A percentile compares a stretch with the other conserved stretches of the same genome.
Conservation (phyloP, 2,329 filamentous ascomycete genomes). For the Apiospora arundinis region DNA sequence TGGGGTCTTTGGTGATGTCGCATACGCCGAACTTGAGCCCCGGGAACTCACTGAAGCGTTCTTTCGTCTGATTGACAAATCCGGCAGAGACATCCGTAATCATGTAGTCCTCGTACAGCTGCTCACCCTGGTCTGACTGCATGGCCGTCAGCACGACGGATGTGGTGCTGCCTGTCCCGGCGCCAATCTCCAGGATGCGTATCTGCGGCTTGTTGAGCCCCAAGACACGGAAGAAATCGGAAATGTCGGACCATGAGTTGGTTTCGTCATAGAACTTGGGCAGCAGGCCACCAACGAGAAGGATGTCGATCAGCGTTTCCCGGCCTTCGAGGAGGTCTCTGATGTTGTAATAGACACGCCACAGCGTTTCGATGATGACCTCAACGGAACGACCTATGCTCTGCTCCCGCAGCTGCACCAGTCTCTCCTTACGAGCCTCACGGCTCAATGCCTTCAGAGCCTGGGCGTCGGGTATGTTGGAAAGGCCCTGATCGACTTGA, state of each 20-base stretch:
- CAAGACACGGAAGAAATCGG: conserved; percentile 30
- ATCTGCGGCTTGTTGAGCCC: conserved; percentile 27
- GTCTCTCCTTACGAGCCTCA: conserved; percentile 5
- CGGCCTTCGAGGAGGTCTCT: conserved; percentile 9
- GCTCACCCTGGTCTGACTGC: neutral
- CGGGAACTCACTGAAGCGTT: conserved; percentile 31
- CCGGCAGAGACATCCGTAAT: neutral
- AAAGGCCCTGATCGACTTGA: conserved; percentile 19
- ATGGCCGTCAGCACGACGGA: neutral
- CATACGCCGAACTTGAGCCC: conserved; percentile 38
- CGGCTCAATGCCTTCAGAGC: conserved; percentile 16
- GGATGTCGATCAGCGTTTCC: neutral
- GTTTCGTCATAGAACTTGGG: conserved; percentile 37
- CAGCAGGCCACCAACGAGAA: conserved; percentile 34
- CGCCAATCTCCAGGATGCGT: conserved; percentile 36
- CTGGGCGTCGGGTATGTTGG: neutral
- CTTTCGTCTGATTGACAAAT: neutral
- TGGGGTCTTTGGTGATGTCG: conserved; percentile 38
- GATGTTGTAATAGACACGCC: conserved; percentile 9
- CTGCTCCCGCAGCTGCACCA: neutral
- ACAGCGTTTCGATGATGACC: conserved; percentile 17
- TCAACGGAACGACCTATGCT: conserved; percentile 13
- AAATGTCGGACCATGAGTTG: conserved; percentile 31
- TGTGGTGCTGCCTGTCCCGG: conserved; percentile 21
- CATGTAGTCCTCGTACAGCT: neutral